Evolutionary conservation across 2,329 filamentous ascomycete species (phyloP).

Genomic region (Hypocrella siamensis): DNA sequence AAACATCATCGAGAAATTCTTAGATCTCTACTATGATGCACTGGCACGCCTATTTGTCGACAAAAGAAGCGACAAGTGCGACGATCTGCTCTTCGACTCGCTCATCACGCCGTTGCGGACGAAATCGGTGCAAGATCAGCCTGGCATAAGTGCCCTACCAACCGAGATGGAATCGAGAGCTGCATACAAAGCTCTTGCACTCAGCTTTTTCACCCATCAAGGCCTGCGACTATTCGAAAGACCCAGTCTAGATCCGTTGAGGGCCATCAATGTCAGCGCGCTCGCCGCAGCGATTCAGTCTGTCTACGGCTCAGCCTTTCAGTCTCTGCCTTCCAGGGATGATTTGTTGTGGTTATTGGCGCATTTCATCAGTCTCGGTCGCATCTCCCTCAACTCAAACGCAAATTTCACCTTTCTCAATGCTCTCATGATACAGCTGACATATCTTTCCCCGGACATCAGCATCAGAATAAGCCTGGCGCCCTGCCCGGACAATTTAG

Average conservation of each 20-base stretch:
- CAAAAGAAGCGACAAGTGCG: conserved; percentile 7
- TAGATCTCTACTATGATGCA: conserved; percentile 22
- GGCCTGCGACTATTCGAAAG: conserved; percentile 25
- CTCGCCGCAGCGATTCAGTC: conserved; percentile 27
- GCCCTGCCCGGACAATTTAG: conserved; percentile 5
- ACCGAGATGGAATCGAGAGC: conserved; percentile 1
- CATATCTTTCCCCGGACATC: conserved; percentile 34
- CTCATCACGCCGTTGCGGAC: conserved; percentile 14
- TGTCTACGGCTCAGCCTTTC: conserved; percentile 13
- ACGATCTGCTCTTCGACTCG: conserved; percentile 11
- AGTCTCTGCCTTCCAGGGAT: conserved; percentile 15
- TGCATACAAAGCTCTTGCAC: conserved; percentile 20
- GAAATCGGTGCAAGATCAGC: conserved; percentile 7
- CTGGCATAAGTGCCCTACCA: not conserved
- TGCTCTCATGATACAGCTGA: conserved; percentile 37
- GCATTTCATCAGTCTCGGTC: conserved; percentile 46
- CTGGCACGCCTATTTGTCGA: conserved; percentile 20
- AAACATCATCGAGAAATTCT: conserved; percentile 8
- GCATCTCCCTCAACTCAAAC: conserved; percentile 16
- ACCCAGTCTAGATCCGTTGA: conserved; percentile 19
- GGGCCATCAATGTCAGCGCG: conserved; percentile 19
- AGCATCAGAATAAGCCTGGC: conserved; percentile 12
- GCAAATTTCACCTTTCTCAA: conserved; percentile 28
- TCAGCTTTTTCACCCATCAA: conserved; percentile 20
- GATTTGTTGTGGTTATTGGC: conserved; percentile 48